These are phyloP conservation scores for Pyricularia grisea DNA, from an alignment of 2,329 filamentous ascomycete genomes.

Conservation along the genomic window DNA sequence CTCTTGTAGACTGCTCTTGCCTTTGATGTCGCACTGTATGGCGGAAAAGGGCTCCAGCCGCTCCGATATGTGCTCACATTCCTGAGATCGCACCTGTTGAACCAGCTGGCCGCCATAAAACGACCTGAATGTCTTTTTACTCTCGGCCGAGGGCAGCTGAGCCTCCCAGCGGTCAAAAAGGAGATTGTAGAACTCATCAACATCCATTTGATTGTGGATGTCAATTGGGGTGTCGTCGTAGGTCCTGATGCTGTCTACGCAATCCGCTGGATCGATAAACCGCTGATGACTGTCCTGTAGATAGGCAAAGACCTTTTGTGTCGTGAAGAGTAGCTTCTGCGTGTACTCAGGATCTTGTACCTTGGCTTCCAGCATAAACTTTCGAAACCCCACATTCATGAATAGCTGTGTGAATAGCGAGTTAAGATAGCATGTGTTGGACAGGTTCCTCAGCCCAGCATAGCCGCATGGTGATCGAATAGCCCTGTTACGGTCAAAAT, in stretches of 20 bases:
- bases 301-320: conserved; percentile 71
- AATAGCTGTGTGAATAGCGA: conserved; percentile 90
- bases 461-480: conserved; percentile 75
- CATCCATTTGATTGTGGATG: conserved; percentile 89
- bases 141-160: conserved; percentile 58
- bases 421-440: conserved; percentile 96
- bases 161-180: conserved; percentile 87
- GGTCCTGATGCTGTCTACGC: conserved; percentile 69
- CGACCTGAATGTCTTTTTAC: conserved; percentile 63
- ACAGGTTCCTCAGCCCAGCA: conserved; percentile 82
- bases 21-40: conserved; percentile 93
- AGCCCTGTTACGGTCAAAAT: conserved; percentile 56
- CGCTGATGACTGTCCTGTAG: conserved; percentile 78
- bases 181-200: conserved; percentile 94
- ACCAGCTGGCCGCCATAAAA: conserved; percentile 91
- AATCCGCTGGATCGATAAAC: conserved; percentile 60
- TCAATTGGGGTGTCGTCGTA: conserved; percentile 80
- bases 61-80: conserved; percentile 90
- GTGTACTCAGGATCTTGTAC: conserved; percentile 43
- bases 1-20: conserved; percentile 73
- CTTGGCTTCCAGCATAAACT: conserved; percentile 65
- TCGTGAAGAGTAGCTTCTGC: conserved; percentile 64
- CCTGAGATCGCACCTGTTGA: conserved; percentile 90
- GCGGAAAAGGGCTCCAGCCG: conserved; percentile 84
- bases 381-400: conserved; percentile 85